Base-by-base conservation (phyloP, 2,329 filamentous ascomycete genomes). In the Aspergillus vadensis region DNA sequence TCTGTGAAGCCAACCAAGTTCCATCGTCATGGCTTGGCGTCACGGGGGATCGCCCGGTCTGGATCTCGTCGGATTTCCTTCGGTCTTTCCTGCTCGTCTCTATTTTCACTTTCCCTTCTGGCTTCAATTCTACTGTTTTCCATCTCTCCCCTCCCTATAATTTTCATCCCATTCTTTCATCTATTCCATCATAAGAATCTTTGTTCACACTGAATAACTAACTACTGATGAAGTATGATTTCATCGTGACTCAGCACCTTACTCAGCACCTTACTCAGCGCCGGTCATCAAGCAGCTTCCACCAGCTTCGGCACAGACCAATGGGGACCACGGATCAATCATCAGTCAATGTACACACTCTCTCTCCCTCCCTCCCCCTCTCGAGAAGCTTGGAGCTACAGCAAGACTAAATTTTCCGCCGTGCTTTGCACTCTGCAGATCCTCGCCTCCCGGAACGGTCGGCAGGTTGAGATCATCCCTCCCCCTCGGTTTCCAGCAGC, bases 401-500 rank as follows among this genome's bases (percentile, higher is more conserved):
- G 25, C n/a, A 9, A 27, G 19, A 17, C 49, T 27, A 27, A 39
- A 17, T 39, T 14, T 17, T 15, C 38, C 14, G 38, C 38, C 27
- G 27, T 39, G 38, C 38, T 39, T 14, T 14, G 21, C 19, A n/a
- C 23, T 23, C 39, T 43, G 38, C 23, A 25, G 38, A 55, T 55
- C 52, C 39, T 44, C 23, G 30, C 15, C 17, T 17, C 19, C 41
- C 39, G 38, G 52, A 49, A 43, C 52, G 6, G 21, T 43, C 32
- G 41, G 38, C 52, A 54, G 36, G 19, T 21, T 55, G 52, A 55
- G 43, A 27, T 55, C 52, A 55, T 55, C 15, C 23, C 10, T 17
- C 12, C 38, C n/a, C 14, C 38, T 17, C 38, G 12, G n/a, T 30
- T 8, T 23, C 10, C 8, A 5, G 9, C 23, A 48, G 12, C 30